Percentiles rank a stretch among this genome's conserved stretches.
phyloP scores from a whole-genome alignment of 192 early-diverging fungal species.

The Coemansia sp. region DNA sequence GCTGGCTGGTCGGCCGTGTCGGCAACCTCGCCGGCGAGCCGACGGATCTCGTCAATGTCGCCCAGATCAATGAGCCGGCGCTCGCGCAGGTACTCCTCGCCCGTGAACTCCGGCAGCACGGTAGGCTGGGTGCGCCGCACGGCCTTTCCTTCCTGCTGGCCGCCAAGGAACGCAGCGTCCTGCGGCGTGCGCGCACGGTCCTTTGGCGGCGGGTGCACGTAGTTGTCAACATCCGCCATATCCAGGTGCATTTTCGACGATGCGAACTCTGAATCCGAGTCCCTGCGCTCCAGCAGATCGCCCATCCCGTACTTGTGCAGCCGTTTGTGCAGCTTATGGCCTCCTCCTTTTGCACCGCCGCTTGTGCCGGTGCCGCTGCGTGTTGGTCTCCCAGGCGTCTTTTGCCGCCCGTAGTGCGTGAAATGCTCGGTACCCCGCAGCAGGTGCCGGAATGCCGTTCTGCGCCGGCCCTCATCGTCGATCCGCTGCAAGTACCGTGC shows the following conservation, averaged over 20 bases:
- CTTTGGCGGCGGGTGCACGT: conserved; percentile 47
- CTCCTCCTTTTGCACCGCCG: too few species aligned
- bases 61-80: conserved; percentile 3
- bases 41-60: not conserved
- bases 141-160: conserved; percentile 39
- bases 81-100: conserved; percentile 47
- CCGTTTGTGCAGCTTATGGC: conserved; percentile 23
- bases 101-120: conserved; percentile 40
- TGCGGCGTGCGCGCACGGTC: not conserved
- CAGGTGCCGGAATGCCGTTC: conserved; percentile 42
- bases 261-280: conserved; percentile 49
- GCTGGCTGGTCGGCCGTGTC: not conserved
- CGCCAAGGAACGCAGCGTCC: conserved; percentile 36
- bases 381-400: not conserved
- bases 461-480: conserved; percentile 34
- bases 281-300: conserved; percentile 17
- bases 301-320: conserved; percentile 25
- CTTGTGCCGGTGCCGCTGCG: not conserved
- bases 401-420: conserved; percentile 34
- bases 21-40: not conserved
- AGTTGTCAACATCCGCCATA: conserved; percentile 53
- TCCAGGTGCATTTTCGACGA: conserved; percentile 33
- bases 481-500: conserved; percentile 17
- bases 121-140: conserved; percentile 9
- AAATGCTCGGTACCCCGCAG: conserved; percentile 55